Percentiles rank a stretch among this genome's conserved stretches.
These are phyloP conservation scores for Geotrichum phurueaensis DNA, from an alignment of 1,139 yeast species.

Conservation along the genomic window DNA sequence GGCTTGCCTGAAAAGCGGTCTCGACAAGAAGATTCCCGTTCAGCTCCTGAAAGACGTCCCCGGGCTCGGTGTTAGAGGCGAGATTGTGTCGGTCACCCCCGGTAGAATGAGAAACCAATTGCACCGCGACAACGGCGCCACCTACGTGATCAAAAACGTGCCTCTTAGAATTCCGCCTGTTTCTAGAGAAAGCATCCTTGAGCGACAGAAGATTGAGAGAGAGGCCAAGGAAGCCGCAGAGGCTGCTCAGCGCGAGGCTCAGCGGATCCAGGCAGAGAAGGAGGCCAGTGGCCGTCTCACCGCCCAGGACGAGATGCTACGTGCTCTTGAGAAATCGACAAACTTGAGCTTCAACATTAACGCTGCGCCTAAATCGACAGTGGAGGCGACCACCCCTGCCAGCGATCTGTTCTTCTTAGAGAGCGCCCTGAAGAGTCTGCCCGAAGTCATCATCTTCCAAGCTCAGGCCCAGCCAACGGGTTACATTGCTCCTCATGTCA, in stretches of 20 bases:
- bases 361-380: conserved; percentile 18
- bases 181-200: conserved; percentile 30
- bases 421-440: conserved; percentile 25
- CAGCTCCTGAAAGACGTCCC: conserved; percentile 67
- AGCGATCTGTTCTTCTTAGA: conserved; percentile 19
- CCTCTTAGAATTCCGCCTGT: conserved; percentile 61
- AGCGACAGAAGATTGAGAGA: conserved; percentile 9
- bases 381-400: conserved; percentile 6
- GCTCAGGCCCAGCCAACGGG: conserved; percentile 21
- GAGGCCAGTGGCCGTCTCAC: conserved; percentile 9
- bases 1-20: conserved; percentile 23
- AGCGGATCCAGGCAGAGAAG: conserved; percentile 7
- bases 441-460: conserved; percentile 21
- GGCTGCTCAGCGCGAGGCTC: conserved; percentile 13
- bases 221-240: conserved; percentile 15
- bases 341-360: conserved; percentile 15
- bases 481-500: conserved; percentile 14
- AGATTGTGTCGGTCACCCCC: conserved; percentile 70
- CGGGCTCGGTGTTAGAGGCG: conserved; percentile 57
- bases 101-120: conserved; percentile 77
- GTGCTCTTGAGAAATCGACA: conserved; percentile 15
- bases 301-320: conserved; percentile 12
- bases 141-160: conserved; percentile 50
- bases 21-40: conserved; percentile 46
- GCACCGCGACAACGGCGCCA: conserved; percentile 67